A percentile compares a stretch with the other conserved stretches of the same genome.
Evolutionary conservation across 2,329 filamentous ascomycete species (phyloP).

Genomic region (Colletotrichum caudatum): DNA sequence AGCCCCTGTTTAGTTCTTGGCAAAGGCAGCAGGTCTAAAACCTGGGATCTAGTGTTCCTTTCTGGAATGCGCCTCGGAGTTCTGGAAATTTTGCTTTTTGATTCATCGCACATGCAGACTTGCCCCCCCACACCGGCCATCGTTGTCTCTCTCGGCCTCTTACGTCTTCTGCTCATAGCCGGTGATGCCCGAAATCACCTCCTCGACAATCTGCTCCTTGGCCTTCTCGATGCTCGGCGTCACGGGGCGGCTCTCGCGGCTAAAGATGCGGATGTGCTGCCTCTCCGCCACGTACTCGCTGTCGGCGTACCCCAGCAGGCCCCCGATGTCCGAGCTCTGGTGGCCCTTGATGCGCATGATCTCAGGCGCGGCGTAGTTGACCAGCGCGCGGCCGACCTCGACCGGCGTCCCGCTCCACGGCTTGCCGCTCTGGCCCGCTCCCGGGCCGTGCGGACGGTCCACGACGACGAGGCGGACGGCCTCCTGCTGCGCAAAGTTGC

Average conservation of each 20-base stretch:
- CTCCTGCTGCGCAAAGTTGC: slow-evolving; percentile 91
- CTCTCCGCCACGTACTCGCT: slow-evolving; percentile 93
- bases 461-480: slow-evolving; percentile 89
- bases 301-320: slow-evolving; percentile 88
- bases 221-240: slow-evolving; percentile 56
- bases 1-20: neutral
- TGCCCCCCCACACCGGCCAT: neutral
- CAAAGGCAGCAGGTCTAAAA: slow-evolving; percentile 20
- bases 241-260: slow-evolving; percentile 64
- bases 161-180: slow-evolving; percentile 43
- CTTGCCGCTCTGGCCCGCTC: slow-evolving; percentile 53
- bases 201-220: slow-evolving; percentile 34
- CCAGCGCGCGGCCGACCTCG: slow-evolving; percentile 89
- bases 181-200: slow-evolving; percentile 42
- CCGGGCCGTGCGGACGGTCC: slow-evolving; percentile 62
- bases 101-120: slow-evolving; percentile 8
- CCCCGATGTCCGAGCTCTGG: slow-evolving; percentile 83
- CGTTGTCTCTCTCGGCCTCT: neutral
- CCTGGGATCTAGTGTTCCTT: neutral
- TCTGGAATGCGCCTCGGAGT: slow-evolving; percentile 17
- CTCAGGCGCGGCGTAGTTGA: slow-evolving; percentile 92
- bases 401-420: slow-evolving; percentile 64
- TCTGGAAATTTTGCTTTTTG: neutral
- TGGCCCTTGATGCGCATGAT: slow-evolving; percentile 86
- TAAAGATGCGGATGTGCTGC: slow-evolving; percentile 86